Percentiles rank a stretch among this genome's conserved stretches.
These are phyloP conservation scores for Heteromeles arbutifolia DNA, from an alignment of 306 rosid genomes.

Conservation along the genomic window DNA sequence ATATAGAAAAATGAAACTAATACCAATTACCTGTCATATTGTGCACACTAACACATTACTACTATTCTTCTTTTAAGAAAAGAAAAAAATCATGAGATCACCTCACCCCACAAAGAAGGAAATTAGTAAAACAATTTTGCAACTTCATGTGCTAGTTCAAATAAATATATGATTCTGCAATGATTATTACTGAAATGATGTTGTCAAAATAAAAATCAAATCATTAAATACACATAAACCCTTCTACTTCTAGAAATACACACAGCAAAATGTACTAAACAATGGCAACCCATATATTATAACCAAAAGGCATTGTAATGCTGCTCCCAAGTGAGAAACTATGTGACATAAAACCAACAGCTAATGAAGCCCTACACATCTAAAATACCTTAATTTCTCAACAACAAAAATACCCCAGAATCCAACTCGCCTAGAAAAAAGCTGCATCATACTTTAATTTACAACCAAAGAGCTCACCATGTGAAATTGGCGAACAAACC, in stretches of 20 bases:
- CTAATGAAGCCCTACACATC: not conserved
- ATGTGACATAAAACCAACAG: constrained; percentile 4
- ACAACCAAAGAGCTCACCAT: not conserved
- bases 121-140: not conserved
- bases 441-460: not conserved
- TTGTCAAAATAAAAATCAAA: not conserved
- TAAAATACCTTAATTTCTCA: not conserved
- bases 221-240: not conserved
- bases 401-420: not conserved
- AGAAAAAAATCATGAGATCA: not conserved
- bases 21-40: not conserved
- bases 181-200: not conserved
- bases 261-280: not conserved
- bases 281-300: not conserved
- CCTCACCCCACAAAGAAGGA: not conserved
- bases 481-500: constrained; percentile 23
- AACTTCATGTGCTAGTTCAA: not conserved
- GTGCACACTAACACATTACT: not conserved
- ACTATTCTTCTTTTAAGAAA: not conserved
- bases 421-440: not conserved
- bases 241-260: not conserved
- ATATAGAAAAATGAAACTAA: not conserved
- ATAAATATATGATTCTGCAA: not conserved
- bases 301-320: not conserved
- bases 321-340: not conserved